Conservation (phyloP, 208 protist genomes). For the Wallacemonas rigidus region DNA sequence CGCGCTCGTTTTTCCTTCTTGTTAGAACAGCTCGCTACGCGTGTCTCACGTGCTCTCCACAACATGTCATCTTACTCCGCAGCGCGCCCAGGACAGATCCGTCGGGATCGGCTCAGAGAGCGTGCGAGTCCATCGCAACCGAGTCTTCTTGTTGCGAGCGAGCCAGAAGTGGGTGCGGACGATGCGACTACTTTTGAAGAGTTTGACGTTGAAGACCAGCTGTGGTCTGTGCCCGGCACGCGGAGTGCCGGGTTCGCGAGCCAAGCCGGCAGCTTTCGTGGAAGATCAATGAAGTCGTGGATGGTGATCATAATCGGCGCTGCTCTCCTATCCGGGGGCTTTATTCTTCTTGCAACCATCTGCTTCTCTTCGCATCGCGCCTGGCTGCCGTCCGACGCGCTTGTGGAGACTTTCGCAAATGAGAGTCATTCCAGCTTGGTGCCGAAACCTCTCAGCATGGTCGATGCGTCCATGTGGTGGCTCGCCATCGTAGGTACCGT, state of each 20-base stretch:
- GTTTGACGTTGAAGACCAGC: constrained; percentile 9
- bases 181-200: not conserved
- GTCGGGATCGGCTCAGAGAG: not conserved
- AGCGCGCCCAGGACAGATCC: not conserved
- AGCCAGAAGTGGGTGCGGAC: not conserved
- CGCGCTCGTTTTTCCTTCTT: no score
- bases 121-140: not conserved
- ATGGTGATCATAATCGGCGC: not conserved
- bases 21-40: no score
- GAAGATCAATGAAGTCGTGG: constrained; percentile 1
- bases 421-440: not conserved
- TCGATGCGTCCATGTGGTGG: constrained; percentile 10
- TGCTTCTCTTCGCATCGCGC: constrained; percentile 1
- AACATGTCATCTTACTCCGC: not conserved
- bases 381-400: constrained; percentile 5
- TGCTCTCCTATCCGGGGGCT: not conserved
- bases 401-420: not conserved
- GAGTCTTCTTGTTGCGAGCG: not conserved
- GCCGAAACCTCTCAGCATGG: not conserved
- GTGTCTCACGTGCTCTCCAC: no score
- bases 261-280: not conserved
- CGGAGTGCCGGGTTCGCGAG: not conserved
- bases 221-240: not conserved
- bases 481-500: not conserved
- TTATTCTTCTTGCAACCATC: not conserved